phyloP scores from a whole-genome alignment of 768 basidiomycete species.

The Mycena polygramma region DNA sequence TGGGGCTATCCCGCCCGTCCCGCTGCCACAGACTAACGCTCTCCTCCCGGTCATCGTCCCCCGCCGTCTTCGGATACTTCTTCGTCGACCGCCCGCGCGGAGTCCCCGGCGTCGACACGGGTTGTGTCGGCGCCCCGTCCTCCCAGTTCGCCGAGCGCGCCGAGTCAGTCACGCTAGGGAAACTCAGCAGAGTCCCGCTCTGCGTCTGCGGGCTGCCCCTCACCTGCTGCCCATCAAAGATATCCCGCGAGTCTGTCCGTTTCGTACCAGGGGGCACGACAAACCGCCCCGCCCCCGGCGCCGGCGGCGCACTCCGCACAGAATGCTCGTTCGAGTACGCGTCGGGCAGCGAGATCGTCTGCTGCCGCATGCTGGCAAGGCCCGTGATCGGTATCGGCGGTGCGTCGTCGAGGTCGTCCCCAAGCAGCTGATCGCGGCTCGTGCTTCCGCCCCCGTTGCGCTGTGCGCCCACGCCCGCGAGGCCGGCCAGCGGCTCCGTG shows the following conservation, averaged over 20 bases:
- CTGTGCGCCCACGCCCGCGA: neutral
- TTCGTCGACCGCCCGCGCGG: slow-evolving; percentile 54
- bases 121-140: slow-evolving; percentile 40
- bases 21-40: slow-evolving; percentile 66
- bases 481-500: slow-evolving; percentile 29
- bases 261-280: slow-evolving; percentile 25
- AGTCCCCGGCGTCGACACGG: slow-evolving; percentile 35
- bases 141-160: slow-evolving; percentile 58
- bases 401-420: slow-evolving; percentile 34
- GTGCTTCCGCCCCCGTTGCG: neutral
- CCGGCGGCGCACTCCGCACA: slow-evolving; percentile 63
- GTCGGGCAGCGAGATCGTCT: slow-evolving; percentile 49
- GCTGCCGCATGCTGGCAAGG: slow-evolving; percentile 33
- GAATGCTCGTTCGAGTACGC: slow-evolving; percentile 47
- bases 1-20: slow-evolving; percentile 41
- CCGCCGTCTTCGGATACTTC: slow-evolving; percentile 63
- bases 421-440: slow-evolving; percentile 32
- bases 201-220: slow-evolving; percentile 39
- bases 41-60: slow-evolving; percentile 72
- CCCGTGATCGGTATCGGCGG: slow-evolving; percentile 20
- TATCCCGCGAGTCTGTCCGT: slow-evolving; percentile 53
- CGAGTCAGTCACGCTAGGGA: slow-evolving; percentile 68
- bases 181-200: slow-evolving; percentile 57
- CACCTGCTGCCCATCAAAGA: slow-evolving; percentile 47
- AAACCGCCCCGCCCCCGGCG: slow-evolving; percentile 52